phyloP scores from a whole-genome alignment of 2,329 filamentous ascomycete genomes.

The Cladophialophora carrionii region DNA sequence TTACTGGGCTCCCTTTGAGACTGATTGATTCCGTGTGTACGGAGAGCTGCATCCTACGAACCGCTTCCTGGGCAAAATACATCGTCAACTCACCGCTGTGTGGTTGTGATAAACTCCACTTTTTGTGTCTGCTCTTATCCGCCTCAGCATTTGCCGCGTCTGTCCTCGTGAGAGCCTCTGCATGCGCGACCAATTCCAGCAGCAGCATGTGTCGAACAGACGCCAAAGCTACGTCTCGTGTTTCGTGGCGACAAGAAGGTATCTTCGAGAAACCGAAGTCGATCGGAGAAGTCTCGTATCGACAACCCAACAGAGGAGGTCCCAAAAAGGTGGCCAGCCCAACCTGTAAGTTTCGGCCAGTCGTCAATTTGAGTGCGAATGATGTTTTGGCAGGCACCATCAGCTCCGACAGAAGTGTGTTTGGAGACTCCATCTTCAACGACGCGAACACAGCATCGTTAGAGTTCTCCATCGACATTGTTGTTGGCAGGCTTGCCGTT shows the following conservation, averaged over 20 bases:
- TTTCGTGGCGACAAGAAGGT: slow-evolving; percentile 23
- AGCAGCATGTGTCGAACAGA: slow-evolving; percentile 23
- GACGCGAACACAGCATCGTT: slow-evolving; percentile 9
- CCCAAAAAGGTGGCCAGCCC: slow-evolving; percentile 33
- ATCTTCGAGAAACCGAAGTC: slow-evolving; percentile 30
- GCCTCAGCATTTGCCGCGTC: not conserved
- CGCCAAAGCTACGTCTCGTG: slow-evolving; percentile 19
- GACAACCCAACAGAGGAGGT: slow-evolving; percentile 33
- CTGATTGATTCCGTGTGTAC: slow-evolving; percentile 24
- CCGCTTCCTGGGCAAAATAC: slow-evolving; percentile 19
- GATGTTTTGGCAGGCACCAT: slow-evolving; percentile 28
- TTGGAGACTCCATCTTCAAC: slow-evolving; percentile 20
- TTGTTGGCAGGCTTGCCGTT: slow-evolving; percentile 27
- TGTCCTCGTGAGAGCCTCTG: slow-evolving; percentile 12
- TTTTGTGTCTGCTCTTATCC: not conserved
- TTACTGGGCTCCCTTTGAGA: slow-evolving; percentile 10
- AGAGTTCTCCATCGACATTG: slow-evolving; percentile 15
- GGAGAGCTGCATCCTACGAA: slow-evolving; percentile 25
- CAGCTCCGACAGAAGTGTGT: slow-evolving; percentile 22
- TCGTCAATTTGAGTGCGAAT: slow-evolving; percentile 29
- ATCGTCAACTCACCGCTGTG: slow-evolving; percentile 30
- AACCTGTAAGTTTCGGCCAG: slow-evolving; percentile 23
- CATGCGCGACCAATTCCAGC: slow-evolving; percentile 26
- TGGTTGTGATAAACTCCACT: slow-evolving; percentile 27
- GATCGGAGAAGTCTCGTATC: slow-evolving; percentile 29